Evolutionary conservation across 306 rosid genomes (phyloP).

Genomic region (Prinsepia uniflora): DNA sequence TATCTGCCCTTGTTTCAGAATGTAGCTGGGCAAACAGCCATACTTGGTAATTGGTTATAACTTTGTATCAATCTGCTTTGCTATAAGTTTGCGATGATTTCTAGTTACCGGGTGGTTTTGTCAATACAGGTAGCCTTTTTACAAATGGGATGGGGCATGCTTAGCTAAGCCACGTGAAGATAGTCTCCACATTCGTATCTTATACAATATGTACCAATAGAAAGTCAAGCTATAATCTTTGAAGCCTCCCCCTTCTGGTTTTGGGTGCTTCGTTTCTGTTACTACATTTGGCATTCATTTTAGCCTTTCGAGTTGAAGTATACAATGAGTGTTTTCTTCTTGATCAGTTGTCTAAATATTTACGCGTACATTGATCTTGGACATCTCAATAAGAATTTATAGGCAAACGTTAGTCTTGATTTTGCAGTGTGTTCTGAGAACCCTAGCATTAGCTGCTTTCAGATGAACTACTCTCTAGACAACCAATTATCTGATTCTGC

Average conservation of each 20-base stretch:
- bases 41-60: not conserved
- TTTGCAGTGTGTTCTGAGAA: too few relatives aligned
- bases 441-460: too few relatives aligned
- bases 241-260: not conserved
- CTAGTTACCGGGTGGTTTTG: constrained; percentile 12
- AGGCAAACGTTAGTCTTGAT: not conserved
- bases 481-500: too few relatives aligned
- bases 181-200: constrained; percentile 22
- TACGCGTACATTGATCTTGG: not conserved
- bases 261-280: not conserved
- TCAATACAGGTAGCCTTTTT: constrained; percentile 32
- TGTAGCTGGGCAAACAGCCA: not conserved
- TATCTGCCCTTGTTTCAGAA: not conserved
- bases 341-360: not conserved
- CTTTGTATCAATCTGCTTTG: not conserved
- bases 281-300: not conserved
- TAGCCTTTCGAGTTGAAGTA: not conserved
- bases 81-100: not conserved
- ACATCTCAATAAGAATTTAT: not conserved
- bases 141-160: not conserved
- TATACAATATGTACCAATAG: constrained; percentile 27
- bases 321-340: not conserved
- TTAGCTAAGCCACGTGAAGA: constrained; percentile 15
- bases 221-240: not conserved
- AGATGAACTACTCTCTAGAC: too few relatives aligned